A percentile compares a stretch with the other conserved stretches of the same genome.
These are phyloP conservation scores for Vitis amurensis DNA, from an alignment of 164 flowering plant species.

Conservation along the genomic window DNA sequence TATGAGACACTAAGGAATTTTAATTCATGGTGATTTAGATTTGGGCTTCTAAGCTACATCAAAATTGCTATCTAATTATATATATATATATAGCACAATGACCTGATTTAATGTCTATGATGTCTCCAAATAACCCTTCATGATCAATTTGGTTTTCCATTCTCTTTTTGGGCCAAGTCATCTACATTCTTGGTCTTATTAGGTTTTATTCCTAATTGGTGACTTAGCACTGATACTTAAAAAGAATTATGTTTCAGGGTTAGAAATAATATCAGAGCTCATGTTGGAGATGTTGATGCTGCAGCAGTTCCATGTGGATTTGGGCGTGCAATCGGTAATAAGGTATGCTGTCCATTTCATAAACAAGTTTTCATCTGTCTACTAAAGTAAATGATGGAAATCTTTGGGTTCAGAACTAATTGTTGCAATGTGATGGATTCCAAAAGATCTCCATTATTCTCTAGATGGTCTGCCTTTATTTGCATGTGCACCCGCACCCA, in stretches of 20 bases:
- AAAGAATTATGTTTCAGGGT: slow-evolving; percentile 49
- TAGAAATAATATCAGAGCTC: slow-evolving; percentile 53
- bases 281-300: slow-evolving; percentile 94
- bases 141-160: background rate
- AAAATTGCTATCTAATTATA: too few relatives aligned
- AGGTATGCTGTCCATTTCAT: slow-evolving; percentile 44
- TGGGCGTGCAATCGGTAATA: slow-evolving; percentile 97
- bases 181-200: background rate
- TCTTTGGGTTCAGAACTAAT: background rate
- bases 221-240: background rate
- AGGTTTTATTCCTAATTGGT: background rate
- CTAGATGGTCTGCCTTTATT: background rate
- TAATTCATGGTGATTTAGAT: too few relatives aligned
- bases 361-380: too few relatives aligned
- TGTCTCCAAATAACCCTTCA: too few relatives aligned
- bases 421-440: background rate
- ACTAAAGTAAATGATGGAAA: background rate
- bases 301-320: slow-evolving; percentile 99
- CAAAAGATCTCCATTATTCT: background rate
- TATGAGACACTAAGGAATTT: too few relatives aligned
- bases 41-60: too few relatives aligned
- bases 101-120: too few relatives aligned
- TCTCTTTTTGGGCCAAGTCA: background rate
- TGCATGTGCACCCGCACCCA: background rate
- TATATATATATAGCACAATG: too few relatives aligned